These are phyloP conservation scores for Bruguiera sexangula DNA, from an alignment of 345 rosid genomes.

Conservation along the genomic window DNA sequence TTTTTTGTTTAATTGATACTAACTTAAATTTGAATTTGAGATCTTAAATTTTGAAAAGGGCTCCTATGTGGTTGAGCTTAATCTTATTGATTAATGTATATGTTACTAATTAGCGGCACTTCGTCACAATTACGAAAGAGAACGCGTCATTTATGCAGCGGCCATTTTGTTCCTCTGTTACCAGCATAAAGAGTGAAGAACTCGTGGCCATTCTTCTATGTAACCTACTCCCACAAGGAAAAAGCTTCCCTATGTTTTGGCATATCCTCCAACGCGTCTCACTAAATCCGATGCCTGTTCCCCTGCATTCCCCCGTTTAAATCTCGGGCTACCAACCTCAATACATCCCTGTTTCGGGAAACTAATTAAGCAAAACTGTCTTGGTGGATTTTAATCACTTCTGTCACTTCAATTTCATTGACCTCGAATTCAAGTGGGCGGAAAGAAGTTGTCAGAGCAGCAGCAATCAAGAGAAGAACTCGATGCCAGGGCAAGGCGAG, in stretches of 20 bases:
- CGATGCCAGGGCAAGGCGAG: slow-evolving; percentile 63
- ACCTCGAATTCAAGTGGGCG: neutral
- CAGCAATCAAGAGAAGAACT: slow-evolving; percentile 51
- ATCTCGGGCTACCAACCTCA: too few species aligned
- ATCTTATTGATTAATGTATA: too few species aligned
- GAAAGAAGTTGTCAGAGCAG: slow-evolving; percentile 40
- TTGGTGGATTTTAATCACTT: neutral
- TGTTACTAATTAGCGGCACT: too few species aligned
- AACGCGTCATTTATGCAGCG: too few species aligned
- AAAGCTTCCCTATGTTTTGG: neutral
- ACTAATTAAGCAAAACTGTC: neutral
- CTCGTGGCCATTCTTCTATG: slow-evolving; percentile 5
- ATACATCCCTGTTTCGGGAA: neutral
- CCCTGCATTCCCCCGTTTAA: neutral
- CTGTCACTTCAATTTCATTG: neutral
- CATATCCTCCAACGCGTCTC: slow-evolving; percentile 7
- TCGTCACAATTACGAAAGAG: too few species aligned
- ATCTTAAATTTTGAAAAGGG: too few species aligned
- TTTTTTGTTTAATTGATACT: too few species aligned
- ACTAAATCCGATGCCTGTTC: neutral
- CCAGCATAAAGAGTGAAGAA: neutral
- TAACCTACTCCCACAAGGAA: neutral
- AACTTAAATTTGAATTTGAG: too few species aligned
- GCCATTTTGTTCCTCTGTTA: too few species aligned
- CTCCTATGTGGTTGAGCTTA: too few species aligned